These are phyloP conservation scores for Aspergillus aculeatinus DNA, from an alignment of 2,329 filamentous ascomycete species.

Conservation along the genomic window DNA sequence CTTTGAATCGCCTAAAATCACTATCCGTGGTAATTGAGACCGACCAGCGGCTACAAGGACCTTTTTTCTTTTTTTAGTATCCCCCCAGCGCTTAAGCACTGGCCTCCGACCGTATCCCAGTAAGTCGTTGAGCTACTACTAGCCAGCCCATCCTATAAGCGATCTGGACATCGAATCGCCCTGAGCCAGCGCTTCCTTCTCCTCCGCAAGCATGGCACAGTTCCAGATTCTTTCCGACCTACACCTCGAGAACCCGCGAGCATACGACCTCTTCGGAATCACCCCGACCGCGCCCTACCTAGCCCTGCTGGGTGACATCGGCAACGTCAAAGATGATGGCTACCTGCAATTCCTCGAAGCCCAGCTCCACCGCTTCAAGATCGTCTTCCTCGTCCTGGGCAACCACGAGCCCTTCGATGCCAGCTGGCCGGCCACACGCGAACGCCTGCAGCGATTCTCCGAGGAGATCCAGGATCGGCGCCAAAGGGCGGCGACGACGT, in stretches of 20 bases:
- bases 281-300: conserved; percentile 50
- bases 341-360: conserved; percentile 49
- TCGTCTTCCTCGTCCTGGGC: conserved; percentile 55
- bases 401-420: conserved; percentile 58
- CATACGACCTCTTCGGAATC: conserved; percentile 55
- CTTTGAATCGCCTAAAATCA: too few species aligned
- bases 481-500: not conserved
- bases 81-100: not conserved
- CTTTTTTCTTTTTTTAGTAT: not conserved
- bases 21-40: too few species aligned
- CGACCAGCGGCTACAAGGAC: not conserved
- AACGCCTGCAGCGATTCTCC: conserved; percentile 26
- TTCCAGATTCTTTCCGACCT: conserved; percentile 58
- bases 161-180: not conserved
- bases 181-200: not conserved
- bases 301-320: conserved; percentile 59
- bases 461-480: conserved; percentile 16
- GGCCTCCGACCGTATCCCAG: not conserved
- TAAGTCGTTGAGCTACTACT: not conserved
- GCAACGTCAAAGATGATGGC: conserved; percentile 46
- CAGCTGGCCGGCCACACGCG: conserved; percentile 27
- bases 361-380: conserved; percentile 51
- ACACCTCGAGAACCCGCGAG: conserved; percentile 53
- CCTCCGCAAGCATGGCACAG: conserved; percentile 17
- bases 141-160: not conserved